Evolutionary conservation across 192 early-diverging fungal species (phyloP).

Genomic region (Cladochytrium replicatum): DNA sequence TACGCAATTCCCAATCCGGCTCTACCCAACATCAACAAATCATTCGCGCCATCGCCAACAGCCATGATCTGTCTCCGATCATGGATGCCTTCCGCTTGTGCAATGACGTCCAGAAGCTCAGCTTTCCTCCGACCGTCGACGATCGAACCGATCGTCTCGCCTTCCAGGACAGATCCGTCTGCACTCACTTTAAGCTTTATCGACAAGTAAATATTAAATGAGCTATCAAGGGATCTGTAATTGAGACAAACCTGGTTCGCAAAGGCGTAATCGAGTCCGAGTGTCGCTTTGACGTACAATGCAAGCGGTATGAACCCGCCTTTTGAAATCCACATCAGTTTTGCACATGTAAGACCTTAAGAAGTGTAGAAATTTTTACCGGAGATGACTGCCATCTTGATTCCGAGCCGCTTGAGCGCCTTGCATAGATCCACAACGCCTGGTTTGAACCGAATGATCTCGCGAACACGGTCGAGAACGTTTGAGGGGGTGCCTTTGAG

Average conservation of each 20-base stretch:
- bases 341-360: slow-evolving; percentile 4
- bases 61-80: slow-evolving; percentile 61
- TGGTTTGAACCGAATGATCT: slow-evolving; percentile 71
- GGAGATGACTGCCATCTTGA: slow-evolving; percentile 92
- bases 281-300: slow-evolving; percentile 74
- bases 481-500: slow-evolving; percentile 73
- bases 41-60: slow-evolving; percentile 97
- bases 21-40: slow-evolving; percentile 87
- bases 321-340: slow-evolving; percentile 4
- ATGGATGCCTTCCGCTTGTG: slow-evolving; percentile 80
- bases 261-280: slow-evolving; percentile 95
- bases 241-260: slow-evolving; percentile 63
- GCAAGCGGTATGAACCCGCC: slow-evolving; percentile 94
- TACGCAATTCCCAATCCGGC: slow-evolving; percentile 95
- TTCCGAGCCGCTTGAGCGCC: slow-evolving; percentile 83
- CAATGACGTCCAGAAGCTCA: slow-evolving; percentile 89
- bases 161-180: slow-evolving; percentile 74
- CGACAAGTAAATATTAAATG: background rate
- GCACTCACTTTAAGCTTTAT: slow-evolving; percentile 69
- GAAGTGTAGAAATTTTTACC: slow-evolving; percentile 28
- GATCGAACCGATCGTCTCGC: slow-evolving; percentile 79
- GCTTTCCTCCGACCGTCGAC: slow-evolving; percentile 90
- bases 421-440: slow-evolving; percentile 85
- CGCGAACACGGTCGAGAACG: slow-evolving; percentile 73
- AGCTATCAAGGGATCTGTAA: background rate